Percentiles rank a stretch among this genome's conserved stretches.
Evolutionary conservation across 139 green algal species (phyloP).

Genomic region (Trebouxia sp.): DNA sequence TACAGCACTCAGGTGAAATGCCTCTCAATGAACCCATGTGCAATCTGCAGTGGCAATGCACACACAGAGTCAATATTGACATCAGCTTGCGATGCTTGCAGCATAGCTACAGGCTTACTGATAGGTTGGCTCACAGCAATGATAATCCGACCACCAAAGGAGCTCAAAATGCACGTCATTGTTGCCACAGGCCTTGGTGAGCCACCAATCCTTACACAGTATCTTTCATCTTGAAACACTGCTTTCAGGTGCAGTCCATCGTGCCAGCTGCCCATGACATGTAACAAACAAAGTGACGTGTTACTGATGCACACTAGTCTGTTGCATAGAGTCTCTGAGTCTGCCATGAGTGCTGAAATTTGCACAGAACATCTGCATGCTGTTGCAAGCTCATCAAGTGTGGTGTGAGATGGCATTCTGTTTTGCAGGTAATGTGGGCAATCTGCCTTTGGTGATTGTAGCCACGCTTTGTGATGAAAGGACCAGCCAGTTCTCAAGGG

Average conservation of each 20-base stretch:
- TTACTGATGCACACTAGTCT: neutral
- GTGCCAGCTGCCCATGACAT: neutral
- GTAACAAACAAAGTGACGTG: neutral
- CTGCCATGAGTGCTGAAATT: neutral
- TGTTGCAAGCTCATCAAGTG: neutral
- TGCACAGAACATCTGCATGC: neutral
- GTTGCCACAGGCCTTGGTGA: constrained; percentile 17
- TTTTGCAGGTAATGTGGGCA: constrained; percentile 48
- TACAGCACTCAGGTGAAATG: constrained; percentile 35
- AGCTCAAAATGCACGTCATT: constrained; percentile 21
- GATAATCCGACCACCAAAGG: constrained; percentile 25
- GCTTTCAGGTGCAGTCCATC: neutral
- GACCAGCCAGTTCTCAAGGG: constrained; percentile 33
- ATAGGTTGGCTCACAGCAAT: constrained; percentile 23
- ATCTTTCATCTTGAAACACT: neutral
- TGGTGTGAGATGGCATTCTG: neutral
- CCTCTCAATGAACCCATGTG: neutral
- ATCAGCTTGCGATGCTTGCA: neutral
- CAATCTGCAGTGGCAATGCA: neutral
- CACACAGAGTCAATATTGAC: neutral
- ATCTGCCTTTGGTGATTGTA: constrained; percentile 61
- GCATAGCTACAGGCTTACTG: constrained; percentile 15
- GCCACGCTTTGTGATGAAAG: constrained; percentile 45
- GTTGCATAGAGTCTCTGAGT: too few species aligned
- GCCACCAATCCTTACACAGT: neutral